Base-by-base conservation (phyloP, 176 grass and related monocot genomes). In the Microstegium vimineum region DNA sequence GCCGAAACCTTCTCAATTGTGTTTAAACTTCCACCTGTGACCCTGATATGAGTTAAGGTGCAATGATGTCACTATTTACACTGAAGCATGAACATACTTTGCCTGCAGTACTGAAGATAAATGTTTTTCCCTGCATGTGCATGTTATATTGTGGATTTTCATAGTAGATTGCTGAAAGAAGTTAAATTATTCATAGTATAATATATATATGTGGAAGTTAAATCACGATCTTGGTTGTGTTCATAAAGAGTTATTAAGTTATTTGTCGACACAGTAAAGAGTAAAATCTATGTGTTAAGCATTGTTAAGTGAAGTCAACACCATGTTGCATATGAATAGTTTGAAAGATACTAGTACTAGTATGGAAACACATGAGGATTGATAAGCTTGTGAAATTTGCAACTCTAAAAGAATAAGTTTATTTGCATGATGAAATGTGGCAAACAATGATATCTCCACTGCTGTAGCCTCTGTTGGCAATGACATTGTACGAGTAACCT, bases 131-230 rank as follows among this genome's bases (percentile, higher is more conserved):
- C 26, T 74, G 32, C 65, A 13, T 57, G 45, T 67, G 69, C 43
- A 59, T 73, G 27, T 79, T 81, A 3, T 63, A 37, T 20, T 11
- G 25, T 81, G 35, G 28, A 68, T 16, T 60, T 67, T 11, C 1
- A 3, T 28, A 43, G 62, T 68, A 27, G 15, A 75, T 75, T 52
- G 40, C 23, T 52, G 30, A 79, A 78, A 40, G 10, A 64, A 57
- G 10, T 10, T 8, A 1, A 23, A 10, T 23, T 22, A 47, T 34
- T 32, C 69, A 46, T 76, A 51, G 8, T 47, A 46, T 8, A 33
- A 35, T 33, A 75, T 81, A 75, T 81, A 37, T 77, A 25, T 67
- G 16, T 34, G 31, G 40, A 25, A 77, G 9, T 46, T 81, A 66
- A 35, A 26, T 28, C 34, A 36, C n/a, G 60, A 35, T 38, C 41